Conservation (phyloP, 2,329 filamentous ascomycete species). For the Fusarium tanahbumbuense region DNA sequence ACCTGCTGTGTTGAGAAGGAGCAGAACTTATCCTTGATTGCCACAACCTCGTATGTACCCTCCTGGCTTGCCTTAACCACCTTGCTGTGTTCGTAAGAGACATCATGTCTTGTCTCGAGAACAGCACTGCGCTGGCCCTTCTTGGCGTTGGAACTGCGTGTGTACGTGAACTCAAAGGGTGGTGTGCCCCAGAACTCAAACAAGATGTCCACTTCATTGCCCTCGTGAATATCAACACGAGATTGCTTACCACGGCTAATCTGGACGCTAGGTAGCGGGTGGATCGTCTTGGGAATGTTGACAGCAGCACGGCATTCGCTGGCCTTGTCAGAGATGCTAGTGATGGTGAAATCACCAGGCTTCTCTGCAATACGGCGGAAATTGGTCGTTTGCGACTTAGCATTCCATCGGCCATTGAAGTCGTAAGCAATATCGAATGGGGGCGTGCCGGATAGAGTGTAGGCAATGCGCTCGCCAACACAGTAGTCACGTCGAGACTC, state of each 20-base stretch:
- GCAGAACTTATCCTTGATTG: slow-evolving; percentile 94
- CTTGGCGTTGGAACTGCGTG: slow-evolving; percentile 84
- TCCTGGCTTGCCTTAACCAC: slow-evolving; percentile 88
- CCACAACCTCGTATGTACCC: slow-evolving; percentile 96
- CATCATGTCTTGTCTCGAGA: slow-evolving; percentile 90
- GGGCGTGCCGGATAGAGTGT: slow-evolving; percentile 88
- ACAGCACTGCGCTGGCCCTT: slow-evolving; percentile 83
- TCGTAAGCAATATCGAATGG: slow-evolving; percentile 95
- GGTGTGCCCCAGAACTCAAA: slow-evolving; percentile 97
- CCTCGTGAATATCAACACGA: slow-evolving; percentile 94
- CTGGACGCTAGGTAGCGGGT: slow-evolving; percentile 90
- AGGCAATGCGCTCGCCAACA: slow-evolving; percentile 93
- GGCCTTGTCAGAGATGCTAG: slow-evolving; percentile 85
- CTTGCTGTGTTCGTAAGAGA: slow-evolving; percentile 84
- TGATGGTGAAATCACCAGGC: slow-evolving; percentile 89
- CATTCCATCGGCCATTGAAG: slow-evolving; percentile 85
- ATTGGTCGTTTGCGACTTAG: slow-evolving; percentile 80
- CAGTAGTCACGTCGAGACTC: slow-evolving; percentile 91
- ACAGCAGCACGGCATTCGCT: slow-evolving; percentile 87
- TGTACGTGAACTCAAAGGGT: slow-evolving; percentile 98
- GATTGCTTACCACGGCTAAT: slow-evolving; percentile 86
- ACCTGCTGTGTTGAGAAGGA: slow-evolving; percentile 81
- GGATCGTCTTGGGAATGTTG: slow-evolving; percentile 83
- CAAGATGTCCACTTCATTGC: slow-evolving; percentile 89
- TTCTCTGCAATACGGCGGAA: slow-evolving; percentile 95